Evolutionary conservation across 1,139 yeast species (phyloP), one percentile per base, ranked within the genome.

Genomic region (Taphrina communis): DNA sequence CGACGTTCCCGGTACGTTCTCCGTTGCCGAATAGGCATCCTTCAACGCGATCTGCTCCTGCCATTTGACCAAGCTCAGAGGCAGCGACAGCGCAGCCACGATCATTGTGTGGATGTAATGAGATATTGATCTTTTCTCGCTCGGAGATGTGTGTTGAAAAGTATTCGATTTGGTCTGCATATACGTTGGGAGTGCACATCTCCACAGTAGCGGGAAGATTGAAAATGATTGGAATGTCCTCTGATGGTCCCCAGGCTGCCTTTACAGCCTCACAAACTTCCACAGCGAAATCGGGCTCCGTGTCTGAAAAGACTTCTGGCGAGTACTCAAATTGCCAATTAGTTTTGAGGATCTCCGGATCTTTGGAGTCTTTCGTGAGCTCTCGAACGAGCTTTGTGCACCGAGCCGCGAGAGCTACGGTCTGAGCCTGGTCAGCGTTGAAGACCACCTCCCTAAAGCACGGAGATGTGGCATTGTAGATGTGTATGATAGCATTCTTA

Each of bases 71-170:
- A 71, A 94, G 84, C 80, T 94, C 99, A 14, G 97, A 88, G 31
- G 98, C 98, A 19, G 98, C 98, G 58, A 94, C 98, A 71, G 96
- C 97, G 80, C 97, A 92, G 46, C 98, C 98, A 79, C 98, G 87
- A 79, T 94, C 98, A 75, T 94, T 94, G 81, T 94, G 99, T 65
- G 96, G 90, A 78, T 94, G 99, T 62, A 94, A 86, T 38, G 98
- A 93, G 70, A 94, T 87, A 76, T 95, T 87, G 55, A 93, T 86
- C 75, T 86, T 90, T 74, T 91, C 96, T 76, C 98, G 88, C 76
- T 93, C 89, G 59, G 88, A 78, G 70, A 94, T 89, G 75, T 88
- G 84, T 36, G 87, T 87, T 72, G 88, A 82, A 77, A 94, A 94
- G 78, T 89, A 92, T 80, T 94, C 99, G 73, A 94, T 87, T 82